Base-by-base conservation (phyloP, 352 stramenopile species). In the Peronospora tabacina region DNA sequence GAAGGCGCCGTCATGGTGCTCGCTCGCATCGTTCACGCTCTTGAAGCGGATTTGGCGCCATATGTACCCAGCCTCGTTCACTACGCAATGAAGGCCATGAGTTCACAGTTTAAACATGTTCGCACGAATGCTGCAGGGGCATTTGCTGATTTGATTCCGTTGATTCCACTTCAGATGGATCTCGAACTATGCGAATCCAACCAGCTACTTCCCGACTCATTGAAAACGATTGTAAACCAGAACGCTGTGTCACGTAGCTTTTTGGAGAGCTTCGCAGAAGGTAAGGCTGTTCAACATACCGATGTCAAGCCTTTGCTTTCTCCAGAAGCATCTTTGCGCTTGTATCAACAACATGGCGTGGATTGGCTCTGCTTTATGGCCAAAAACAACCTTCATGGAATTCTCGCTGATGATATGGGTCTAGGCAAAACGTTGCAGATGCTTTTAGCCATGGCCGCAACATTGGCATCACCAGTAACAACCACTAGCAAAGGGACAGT, bases 401-500 rank as follows among this genome's bases (percentile, higher is more conserved):
- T 95, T 19, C 62, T 95, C 0, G 81, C 82, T 28, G 84, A 95
- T 57, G 84, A 95, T 47, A 95, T 95, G 87, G 87, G 87, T 2
- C 71, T 96, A 16, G 87, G 87, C 2, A 99, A 99, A 65, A 99
- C 95, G 12, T 55, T 98, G 11, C 92, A 98, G 63, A 77, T 92
- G 29, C 78, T 98, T n/a, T 60, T 90, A 24, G 74, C 75, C 9
- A 82, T 98, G 19, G 92, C 80, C 3, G 65, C 91, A n/a, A 69
- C 50, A 35, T 59, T 86, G 38, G 43, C 44, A 13, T 32, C 32
- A 44, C 10, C 41, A 49, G 16, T 20, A n/a, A 48, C 29, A 30
- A n/a, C 3, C 5, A 16, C 29, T 34, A 54, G 5, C 35, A 30
- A 53, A 3, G 6, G 1, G 15, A 10, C 40, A 26, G 7, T 20